Base-by-base conservation (phyloP, 352 stramenopile genomes). In the Plasmopara halstedii region DNA sequence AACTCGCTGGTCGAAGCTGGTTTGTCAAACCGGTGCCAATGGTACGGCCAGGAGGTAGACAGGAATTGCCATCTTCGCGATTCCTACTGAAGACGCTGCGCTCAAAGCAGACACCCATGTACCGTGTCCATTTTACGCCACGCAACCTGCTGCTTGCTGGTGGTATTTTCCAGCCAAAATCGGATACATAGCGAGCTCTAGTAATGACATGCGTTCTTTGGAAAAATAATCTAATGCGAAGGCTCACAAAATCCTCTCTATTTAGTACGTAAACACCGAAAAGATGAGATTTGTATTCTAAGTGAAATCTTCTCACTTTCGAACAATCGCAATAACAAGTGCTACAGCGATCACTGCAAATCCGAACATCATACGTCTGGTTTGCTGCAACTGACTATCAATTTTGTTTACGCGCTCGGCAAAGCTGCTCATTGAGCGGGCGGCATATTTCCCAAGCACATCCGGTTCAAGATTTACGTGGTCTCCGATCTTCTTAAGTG, bases 401-500 rank as follows among this genome's bases (percentile, higher is more conserved):
- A 92, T 56, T 14, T 53, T 53, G 14, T 88, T 69, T 5, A 92
- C 59, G 4, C 72, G 73, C 26, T 77, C 67, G 1, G 76, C 33
- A 34, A 94, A 64, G 4, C 63, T 53, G 1, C 58, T 70, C 64
- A 95, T 77, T 5, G 77, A 89, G 32, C 74, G 77, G 44, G 77
- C 70, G 7, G 90, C 83, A 61, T 96, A 96, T 64, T 97, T 97
- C 50, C 82, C 85, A 42, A 97, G 67, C 37, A 97, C 83, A 53
- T 97, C 88, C 20, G 76, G 68, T 62, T 97, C 91, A 22, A 97
- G 57, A 67, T 97, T 97, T 15, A 97, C 87, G 22, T 49, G 50
- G 58, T 89, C 78, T 20, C 87, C 88, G 6, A 94, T 58, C 38
- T 75, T 61, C 65, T 98, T 98, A 20, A 80, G 66, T 17, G 95